phyloP scores from a whole-genome alignment of 148 eudicot genomes.

The Gaultheria prostrata region DNA sequence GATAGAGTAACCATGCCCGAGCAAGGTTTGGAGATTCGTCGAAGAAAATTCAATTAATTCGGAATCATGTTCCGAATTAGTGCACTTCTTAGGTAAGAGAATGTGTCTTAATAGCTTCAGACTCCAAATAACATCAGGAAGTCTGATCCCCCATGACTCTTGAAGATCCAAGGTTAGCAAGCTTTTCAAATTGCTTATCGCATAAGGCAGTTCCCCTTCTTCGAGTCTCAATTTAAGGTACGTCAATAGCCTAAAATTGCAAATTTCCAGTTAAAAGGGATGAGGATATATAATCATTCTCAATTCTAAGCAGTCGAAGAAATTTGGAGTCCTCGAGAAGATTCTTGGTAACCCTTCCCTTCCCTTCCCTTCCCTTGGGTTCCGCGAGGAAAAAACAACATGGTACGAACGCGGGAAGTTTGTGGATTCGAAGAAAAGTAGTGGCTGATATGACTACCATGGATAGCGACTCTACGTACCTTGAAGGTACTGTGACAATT shows the following conservation, averaged over 20 bases:
- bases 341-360: no score
- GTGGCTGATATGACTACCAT: no score
- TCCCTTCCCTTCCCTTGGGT: neutral
- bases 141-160: neutral
- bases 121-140: neutral
- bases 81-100: neutral
- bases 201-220: neutral
- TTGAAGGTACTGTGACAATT: no score
- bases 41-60: neutral
- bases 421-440: no score
- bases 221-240: neutral
- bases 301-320: neutral
- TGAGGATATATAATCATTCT: neutral
- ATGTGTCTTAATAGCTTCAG: constrained; percentile 13
- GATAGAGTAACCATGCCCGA: no score
- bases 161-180: neutral
- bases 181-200: constrained; percentile 1
- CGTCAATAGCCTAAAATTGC: neutral
- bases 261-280: neutral
- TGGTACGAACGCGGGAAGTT: neutral
- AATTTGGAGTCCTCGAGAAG: neutral
- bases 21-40: neutral
- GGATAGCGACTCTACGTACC: no score
- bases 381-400: neutral
- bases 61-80: no score